Evolutionary conservation across 2,329 filamentous ascomycete genomes (phyloP).

Genomic region (Orbilia blumenaviensis): DNA sequence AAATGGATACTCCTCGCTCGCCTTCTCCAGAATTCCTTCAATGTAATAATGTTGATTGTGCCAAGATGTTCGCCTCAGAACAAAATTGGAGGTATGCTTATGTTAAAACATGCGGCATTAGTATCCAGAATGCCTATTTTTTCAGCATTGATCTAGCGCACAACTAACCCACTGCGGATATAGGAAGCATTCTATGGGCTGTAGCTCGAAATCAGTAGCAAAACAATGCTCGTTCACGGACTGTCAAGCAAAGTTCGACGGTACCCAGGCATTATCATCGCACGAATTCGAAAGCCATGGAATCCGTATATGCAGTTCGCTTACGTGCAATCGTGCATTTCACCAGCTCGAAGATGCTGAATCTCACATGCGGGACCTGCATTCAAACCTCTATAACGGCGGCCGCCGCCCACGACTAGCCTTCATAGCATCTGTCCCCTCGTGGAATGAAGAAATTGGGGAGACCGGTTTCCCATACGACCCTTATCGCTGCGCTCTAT

Average conservation of each 20-base stretch:
- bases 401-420: slow-evolving; percentile 39
- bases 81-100: slow-evolving; percentile 49
- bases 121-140: not conserved
- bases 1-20: slow-evolving; percentile 11
- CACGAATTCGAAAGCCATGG: slow-evolving; percentile 51
- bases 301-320: slow-evolving; percentile 52
- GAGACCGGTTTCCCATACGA: slow-evolving; percentile 52
- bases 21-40: slow-evolving; percentile 47
- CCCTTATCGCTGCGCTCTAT: slow-evolving; percentile 45
- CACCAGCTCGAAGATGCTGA: slow-evolving; percentile 49
- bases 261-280: slow-evolving; percentile 32
- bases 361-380: slow-evolving; percentile 49
- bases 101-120: not conserved
- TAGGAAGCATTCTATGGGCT: slow-evolving; percentile 50
- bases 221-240: slow-evolving; percentile 53
- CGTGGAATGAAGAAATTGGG: slow-evolving; percentile 44
- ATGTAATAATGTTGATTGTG: slow-evolving; percentile 47
- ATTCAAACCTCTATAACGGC: slow-evolving; percentile 42
- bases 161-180: not conserved
- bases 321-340: slow-evolving; percentile 52
- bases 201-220: slow-evolving; percentile 2
- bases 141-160: not conserved
- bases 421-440: slow-evolving; percentile 51
- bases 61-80: slow-evolving; percentile 38
- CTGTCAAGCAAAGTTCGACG: slow-evolving; percentile 47